Evolutionary conservation across 768 basidiomycete genomes (phyloP).

Genomic region (Boletus reticulatus): DNA sequence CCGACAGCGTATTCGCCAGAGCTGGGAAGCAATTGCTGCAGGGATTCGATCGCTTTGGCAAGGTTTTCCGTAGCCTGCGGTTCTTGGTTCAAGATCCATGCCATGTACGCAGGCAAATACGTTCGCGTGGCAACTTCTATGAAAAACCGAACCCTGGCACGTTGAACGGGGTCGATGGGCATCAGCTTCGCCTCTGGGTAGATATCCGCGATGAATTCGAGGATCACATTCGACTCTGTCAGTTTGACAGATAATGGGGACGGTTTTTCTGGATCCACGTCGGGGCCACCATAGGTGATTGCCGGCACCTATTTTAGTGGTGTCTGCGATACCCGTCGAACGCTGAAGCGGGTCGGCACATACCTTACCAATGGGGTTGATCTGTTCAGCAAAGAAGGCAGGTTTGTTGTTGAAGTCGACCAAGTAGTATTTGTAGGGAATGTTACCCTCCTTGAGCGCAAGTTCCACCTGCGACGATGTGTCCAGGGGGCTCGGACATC

Average conservation of each 20-base stretch:
- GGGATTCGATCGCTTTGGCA: conserved; percentile 40
- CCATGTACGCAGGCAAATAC: conserved; percentile 37
- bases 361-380: conserved; percentile 65
- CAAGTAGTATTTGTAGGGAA: conserved; percentile 46
- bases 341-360: not conserved
- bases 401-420: conserved; percentile 63
- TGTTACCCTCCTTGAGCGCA: conserved; percentile 52
- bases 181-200: conserved; percentile 44
- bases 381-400: conserved; percentile 57
- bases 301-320: conserved; percentile 40
- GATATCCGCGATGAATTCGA: conserved; percentile 63
- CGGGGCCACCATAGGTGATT: conserved; percentile 56
- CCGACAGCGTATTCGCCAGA: conserved; percentile 35
- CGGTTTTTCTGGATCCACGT: conserved; percentile 49
- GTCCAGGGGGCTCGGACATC: not conserved
- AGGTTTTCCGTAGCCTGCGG: conserved; percentile 33
- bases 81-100: conserved; percentile 36
- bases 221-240: conserved; percentile 61
- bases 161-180: conserved; percentile 49
- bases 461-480: conserved; percentile 43
- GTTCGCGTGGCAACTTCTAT: conserved; percentile 50
- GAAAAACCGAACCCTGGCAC: conserved; percentile 60
- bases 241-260: conserved; percentile 56
- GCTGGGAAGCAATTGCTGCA: conserved; percentile 52
- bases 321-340: conserved; percentile 9